These are phyloP conservation scores for Hyaloscypha finlandica DNA, from an alignment of 495 filamentous ascomycete genomes.

Conservation along the genomic window DNA sequence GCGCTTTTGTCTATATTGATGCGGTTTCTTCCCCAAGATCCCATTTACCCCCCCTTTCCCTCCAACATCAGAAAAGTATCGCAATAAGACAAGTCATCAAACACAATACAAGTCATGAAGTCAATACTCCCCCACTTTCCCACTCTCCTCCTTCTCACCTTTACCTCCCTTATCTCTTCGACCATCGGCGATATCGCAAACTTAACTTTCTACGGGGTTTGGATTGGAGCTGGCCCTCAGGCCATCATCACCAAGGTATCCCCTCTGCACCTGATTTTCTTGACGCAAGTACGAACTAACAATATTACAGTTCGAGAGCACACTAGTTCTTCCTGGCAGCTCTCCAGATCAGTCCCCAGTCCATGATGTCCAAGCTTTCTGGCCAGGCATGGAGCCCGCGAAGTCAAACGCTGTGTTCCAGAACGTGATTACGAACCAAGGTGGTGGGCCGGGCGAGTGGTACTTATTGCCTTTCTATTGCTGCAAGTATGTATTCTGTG, in stretches of 20 bases:
- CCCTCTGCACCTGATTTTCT: background rate
- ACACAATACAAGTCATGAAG: background rate
- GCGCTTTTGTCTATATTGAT: background rate
- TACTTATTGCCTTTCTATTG: constrained; percentile 23
- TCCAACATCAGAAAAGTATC: background rate
- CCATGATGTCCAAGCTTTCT: constrained; percentile 14
- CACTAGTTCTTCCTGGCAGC: constrained; percentile 14
- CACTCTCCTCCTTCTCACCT: background rate
- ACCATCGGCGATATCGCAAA: background rate
- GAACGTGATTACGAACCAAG: constrained; percentile 20
- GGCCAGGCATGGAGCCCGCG: constrained; percentile 16
- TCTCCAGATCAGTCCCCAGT: background rate
- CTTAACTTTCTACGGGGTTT: background rate
- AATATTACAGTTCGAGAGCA: constrained; percentile 16
- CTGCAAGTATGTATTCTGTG: constrained; percentile 15
- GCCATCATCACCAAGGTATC: background rate
- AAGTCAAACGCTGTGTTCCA: constrained; percentile 11
- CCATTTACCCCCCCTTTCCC: background rate
- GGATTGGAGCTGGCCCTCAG: background rate
- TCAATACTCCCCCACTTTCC: background rate
- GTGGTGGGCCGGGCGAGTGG: constrained; percentile 16
- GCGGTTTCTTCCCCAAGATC: background rate
- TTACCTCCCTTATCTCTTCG: background rate
- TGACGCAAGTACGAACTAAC: background rate
- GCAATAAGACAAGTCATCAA: background rate